phyloP scores from a whole-genome alignment of 164 flowering plant genomes.

The Macadamia tetraphylla region DNA sequence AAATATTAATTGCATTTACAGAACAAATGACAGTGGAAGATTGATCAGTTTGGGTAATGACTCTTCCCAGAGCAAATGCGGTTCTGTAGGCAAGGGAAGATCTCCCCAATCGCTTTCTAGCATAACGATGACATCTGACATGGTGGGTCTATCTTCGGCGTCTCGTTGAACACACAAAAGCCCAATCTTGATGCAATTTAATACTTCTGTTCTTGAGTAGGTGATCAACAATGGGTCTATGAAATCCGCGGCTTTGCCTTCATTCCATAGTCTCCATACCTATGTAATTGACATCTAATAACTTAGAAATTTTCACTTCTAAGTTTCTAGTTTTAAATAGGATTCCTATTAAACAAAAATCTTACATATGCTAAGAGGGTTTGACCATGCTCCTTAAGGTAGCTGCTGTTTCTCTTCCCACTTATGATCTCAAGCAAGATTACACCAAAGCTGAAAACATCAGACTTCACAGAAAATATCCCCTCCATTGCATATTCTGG shows the following conservation, averaged over 20 bases:
- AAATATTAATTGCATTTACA: slow-evolving; percentile 8
- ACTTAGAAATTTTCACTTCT: background rate
- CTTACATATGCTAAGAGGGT: slow-evolving; percentile 23
- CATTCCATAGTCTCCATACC: slow-evolving; percentile 29
- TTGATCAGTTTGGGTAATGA: background rate
- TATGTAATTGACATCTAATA: background rate
- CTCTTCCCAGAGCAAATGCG: slow-evolving; percentile 4
- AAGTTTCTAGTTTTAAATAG: background rate
- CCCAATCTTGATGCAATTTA: slow-evolving; percentile 23
- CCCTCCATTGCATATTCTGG: slow-evolving; percentile 31
- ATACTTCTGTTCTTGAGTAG: slow-evolving; percentile 1
- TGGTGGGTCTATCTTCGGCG: slow-evolving; percentile 19
- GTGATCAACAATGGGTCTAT: slow-evolving; percentile 14
- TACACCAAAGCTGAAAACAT: slow-evolving; percentile 25
- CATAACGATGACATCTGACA: slow-evolving; percentile 19
- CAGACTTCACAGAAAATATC: slow-evolving; percentile 24
- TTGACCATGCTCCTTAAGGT: slow-evolving; percentile 1
- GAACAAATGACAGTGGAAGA: slow-evolving; percentile 6
- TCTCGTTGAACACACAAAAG: slow-evolving; percentile 30
- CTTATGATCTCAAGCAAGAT: slow-evolving; percentile 24
- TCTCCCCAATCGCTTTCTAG: slow-evolving; percentile 7
- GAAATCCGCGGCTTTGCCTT: slow-evolving; percentile 13
- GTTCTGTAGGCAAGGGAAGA: slow-evolving; percentile 10
- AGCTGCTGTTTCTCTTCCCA: slow-evolving; percentile 15
- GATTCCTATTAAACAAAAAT: background rate